Conservation (phyloP, 176 grass and related monocot species). For the Zoysia pacifica region DNA sequence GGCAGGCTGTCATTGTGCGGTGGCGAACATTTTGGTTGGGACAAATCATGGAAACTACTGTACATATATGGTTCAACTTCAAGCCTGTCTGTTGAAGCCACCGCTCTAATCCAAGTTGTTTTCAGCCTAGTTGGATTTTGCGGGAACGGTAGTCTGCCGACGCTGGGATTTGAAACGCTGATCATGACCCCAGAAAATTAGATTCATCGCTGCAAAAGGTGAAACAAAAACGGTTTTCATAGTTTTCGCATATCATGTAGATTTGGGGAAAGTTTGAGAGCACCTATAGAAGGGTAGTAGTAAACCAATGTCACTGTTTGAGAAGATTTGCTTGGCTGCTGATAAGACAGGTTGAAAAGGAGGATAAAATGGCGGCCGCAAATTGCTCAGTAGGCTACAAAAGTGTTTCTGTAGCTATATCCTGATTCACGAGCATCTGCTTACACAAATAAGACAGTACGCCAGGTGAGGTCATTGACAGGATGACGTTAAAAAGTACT, state of each 20-base stretch:
- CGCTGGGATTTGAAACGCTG: background rate
- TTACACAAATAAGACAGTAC: too few species aligned
- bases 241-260: background rate
- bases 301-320: too few species aligned
- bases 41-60: background rate
- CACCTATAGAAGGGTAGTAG: too few species aligned
- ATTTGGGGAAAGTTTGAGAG: background rate
- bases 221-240: background rate
- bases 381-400: too few species aligned
- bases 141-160: background rate
- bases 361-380: too few species aligned
- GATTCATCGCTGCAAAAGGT: background rate
- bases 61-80: too few species aligned
- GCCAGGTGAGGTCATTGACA: too few species aligned
- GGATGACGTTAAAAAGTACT: too few species aligned
- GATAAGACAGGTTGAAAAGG: too few species aligned
- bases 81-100: background rate
- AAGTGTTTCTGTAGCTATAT: too few species aligned
- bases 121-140: background rate
- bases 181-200: background rate
- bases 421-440: too few species aligned
- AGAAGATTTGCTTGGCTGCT: too few species aligned
- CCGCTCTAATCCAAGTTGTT: background rate
- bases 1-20: background rate
- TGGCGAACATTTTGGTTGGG: background rate